phyloP scores from a whole-genome alignment of 805 yeast species.

The Kodamaea laetipori region DNA sequence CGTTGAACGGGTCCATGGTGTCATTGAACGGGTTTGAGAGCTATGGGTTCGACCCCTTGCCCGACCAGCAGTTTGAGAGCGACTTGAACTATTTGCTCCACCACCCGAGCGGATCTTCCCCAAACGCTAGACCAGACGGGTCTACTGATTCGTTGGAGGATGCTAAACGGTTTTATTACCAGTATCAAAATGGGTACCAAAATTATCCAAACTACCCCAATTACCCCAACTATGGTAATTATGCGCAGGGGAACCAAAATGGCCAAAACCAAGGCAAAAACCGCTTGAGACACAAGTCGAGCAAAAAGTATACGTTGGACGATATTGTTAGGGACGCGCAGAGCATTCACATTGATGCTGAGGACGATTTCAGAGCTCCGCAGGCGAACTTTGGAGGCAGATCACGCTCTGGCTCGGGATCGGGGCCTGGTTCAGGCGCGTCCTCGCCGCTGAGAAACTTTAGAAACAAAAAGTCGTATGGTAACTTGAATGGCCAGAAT shows the following conservation, averaged over 20 bases:
- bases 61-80: conserved; percentile 26
- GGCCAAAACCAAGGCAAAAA: conserved; percentile 1
- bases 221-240: too few species aligned
- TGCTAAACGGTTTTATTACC: not conserved
- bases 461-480: conserved; percentile 9
- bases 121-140: conserved; percentile 2
- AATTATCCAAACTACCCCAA: too few species aligned
- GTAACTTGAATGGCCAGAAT: conserved; percentile 7
- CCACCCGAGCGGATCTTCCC: conserved; percentile 9
- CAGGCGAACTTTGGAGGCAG: conserved; percentile 3
- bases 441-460: conserved; percentile 6
- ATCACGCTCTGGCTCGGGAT: conserved; percentile 7
- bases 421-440: conserved; percentile 4
- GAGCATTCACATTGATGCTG: conserved; percentile 30
- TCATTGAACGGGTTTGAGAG: conserved; percentile 10
- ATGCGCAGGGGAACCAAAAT: not conserved
- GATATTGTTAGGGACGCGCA: conserved; percentile 33
- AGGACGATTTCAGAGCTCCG: conserved; percentile 14
- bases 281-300: conserved; percentile 5
- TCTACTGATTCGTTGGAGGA: not conserved
- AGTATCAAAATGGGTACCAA: not conserved
- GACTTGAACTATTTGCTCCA: conserved; percentile 34
- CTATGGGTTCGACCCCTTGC: conserved; percentile 1
- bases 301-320: conserved; percentile 17
- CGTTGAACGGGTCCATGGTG: conserved; percentile 9